Evolutionary conservation across 108 stramenopile genomes (phyloP).

Genomic region (Discostella pseudostelligera): DNA sequence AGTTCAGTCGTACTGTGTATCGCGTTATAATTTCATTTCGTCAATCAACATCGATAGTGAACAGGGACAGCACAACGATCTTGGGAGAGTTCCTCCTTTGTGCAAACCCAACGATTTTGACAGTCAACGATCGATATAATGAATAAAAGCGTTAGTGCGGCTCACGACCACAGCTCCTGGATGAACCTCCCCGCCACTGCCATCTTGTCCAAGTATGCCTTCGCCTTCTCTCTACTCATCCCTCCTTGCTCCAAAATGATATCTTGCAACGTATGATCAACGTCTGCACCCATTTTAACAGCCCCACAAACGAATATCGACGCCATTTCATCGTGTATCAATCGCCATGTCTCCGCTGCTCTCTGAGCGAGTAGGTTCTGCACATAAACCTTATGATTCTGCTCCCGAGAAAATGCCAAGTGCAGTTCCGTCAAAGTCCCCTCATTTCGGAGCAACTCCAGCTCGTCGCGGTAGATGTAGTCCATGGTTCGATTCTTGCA

Average conservation of each 20-base stretch:
- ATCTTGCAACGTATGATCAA: conserved; percentile 66
- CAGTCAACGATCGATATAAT: too few species aligned
- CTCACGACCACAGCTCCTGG: conserved; percentile 75
- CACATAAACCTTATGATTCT: conserved; percentile 90
- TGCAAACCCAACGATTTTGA: too few species aligned
- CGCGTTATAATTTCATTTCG: too few species aligned
- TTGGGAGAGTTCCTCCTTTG: too few species aligned
- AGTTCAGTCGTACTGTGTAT: too few species aligned
- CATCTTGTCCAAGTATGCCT: conserved; percentile 65
- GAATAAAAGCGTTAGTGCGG: too few species aligned
- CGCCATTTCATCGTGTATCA: conserved; percentile 60
- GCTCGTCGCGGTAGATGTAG: conserved; percentile 92
- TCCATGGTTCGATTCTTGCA: conserved; percentile 85
- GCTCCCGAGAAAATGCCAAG: conserved; percentile 91
- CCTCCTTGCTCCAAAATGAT: conserved; percentile 53
- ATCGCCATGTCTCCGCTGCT: conserved; percentile 66
- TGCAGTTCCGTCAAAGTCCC: conserved; percentile 75
- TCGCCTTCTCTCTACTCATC: conserved; percentile 61
- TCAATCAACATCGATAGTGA: too few species aligned
- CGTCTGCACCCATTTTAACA: conserved; percentile 86
- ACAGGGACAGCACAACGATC: too few species aligned
- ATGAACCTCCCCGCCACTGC: conserved; percentile 70
- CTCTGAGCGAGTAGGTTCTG: conserved; percentile 82
- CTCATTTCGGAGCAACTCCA: conserved; percentile 58
- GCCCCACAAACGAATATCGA: conserved; percentile 90